Percentiles rank a stretch among this genome's conserved stretches.
These are phyloP conservation scores for Diutina ranongensis DNA, from an alignment of 1,139 yeast species.

Conservation along the genomic window DNA sequence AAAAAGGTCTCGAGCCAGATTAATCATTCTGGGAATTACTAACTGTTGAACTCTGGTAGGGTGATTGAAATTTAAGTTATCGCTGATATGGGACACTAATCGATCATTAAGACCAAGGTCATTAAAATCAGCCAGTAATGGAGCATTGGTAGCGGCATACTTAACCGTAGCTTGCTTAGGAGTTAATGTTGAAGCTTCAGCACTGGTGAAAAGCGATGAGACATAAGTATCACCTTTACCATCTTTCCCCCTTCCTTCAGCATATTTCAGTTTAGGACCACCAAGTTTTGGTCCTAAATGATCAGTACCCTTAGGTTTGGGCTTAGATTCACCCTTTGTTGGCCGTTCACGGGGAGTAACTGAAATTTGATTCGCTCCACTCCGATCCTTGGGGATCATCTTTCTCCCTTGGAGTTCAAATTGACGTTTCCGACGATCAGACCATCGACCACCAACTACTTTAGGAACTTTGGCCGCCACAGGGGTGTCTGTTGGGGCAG, in stretches of 20 bases:
- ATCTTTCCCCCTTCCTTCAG: neutral
- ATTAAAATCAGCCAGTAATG: conserved; percentile 54
- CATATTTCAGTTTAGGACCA: conserved; percentile 1
- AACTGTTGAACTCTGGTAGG: conserved; percentile 39
- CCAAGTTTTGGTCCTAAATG: conserved; percentile 1
- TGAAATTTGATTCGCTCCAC: neutral
- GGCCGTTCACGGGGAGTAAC: neutral
- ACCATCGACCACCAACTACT: conserved; percentile 3
- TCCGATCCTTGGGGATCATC: neutral
- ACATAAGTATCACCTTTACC: conserved; percentile 34
- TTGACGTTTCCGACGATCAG: conserved; percentile 3
- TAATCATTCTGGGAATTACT: conserved; percentile 52
- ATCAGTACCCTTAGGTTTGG: neutral
- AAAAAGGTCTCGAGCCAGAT: conserved; percentile 65
- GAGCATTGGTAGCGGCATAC: conserved; percentile 72
- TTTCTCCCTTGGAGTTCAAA: conserved; percentile 2
- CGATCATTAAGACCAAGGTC: conserved; percentile 73
- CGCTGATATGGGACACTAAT: conserved; percentile 22
- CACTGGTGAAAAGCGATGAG: conserved; percentile 75
- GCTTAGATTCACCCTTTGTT: neutral
- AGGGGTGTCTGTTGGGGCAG: neutral
- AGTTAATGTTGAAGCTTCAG: conserved; percentile 19
- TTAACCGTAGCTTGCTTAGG: conserved; percentile 18
- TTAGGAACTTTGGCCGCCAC: neutral
- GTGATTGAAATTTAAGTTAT: conserved; percentile 8